phyloP scores from a whole-genome alignment of 2,329 filamentous ascomycete species.

The Fusarium continuum region DNA sequence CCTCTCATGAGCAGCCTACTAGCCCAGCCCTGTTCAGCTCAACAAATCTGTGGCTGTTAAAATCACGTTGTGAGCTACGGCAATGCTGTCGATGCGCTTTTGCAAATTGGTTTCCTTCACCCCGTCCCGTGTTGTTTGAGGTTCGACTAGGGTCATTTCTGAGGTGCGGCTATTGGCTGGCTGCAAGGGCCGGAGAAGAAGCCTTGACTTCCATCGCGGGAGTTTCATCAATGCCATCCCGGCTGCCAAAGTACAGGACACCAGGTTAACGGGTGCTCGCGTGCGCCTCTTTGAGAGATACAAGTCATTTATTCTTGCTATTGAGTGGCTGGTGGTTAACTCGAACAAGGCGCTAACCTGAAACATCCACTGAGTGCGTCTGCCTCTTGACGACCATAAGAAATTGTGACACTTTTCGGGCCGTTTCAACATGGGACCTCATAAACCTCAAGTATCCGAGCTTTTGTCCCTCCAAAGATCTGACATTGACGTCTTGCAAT shows the following conservation, averaged over 20 bases:
- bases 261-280: neutral
- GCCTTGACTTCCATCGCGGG: constrained; percentile 13
- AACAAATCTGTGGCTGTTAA: constrained; percentile 1
- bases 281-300: constrained; percentile 20
- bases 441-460: neutral
- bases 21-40: neutral
- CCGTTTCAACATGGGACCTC: constrained; percentile 9
- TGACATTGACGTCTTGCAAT: constrained; percentile 17
- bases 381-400: neutral
- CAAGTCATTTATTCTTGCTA: constrained; percentile 6
- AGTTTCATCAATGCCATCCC: constrained; percentile 36
- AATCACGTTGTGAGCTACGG: neutral
- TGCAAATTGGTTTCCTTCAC: constrained; percentile 1
- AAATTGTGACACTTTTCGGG: neutral
- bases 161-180: constrained; percentile 25
- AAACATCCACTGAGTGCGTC: neutral
- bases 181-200: constrained; percentile 25
- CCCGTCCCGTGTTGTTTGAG: constrained; percentile 39
- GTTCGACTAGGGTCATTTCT: constrained; percentile 26
- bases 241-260: constrained; percentile 27
- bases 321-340: constrained; percentile 24
- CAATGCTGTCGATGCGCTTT: neutral
- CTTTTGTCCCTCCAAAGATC: neutral
- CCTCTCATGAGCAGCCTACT: neutral
- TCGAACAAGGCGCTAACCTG: neutral